Evolutionary conservation across 2,329 filamentous ascomycete species (phyloP).

Genomic region (Pezicula rhizophila): DNA sequence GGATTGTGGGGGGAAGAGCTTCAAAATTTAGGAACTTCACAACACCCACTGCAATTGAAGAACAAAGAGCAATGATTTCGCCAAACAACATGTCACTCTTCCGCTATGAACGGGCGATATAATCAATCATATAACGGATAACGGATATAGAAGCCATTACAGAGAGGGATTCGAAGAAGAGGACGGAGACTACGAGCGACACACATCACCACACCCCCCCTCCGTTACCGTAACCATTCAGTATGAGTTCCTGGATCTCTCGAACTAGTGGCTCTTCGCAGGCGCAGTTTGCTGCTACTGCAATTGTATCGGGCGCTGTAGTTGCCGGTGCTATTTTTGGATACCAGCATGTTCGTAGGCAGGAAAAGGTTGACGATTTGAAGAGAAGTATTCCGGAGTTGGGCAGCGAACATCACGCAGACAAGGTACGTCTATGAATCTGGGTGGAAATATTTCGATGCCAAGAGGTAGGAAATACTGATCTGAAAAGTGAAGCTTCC

Average conservation of each 20-base stretch:
- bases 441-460: not conserved
- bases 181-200: conserved; percentile 3
- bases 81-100: not conserved
- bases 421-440: conserved; percentile 29
- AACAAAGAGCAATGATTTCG: not conserved
- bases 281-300: conserved; percentile 63
- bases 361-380: conserved; percentile 47
- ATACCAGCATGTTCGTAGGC: conserved; percentile 53
- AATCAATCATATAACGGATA: conserved; percentile 1
- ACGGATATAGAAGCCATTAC: not conserved
- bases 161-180: not conserved
- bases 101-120: conserved; percentile 5
- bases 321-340: conserved; percentile 56
- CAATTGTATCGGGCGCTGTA: conserved; percentile 56
- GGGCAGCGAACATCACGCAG: conserved; percentile 26
- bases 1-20: not conserved
- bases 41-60: not conserved
- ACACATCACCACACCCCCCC: conserved; percentile 1
- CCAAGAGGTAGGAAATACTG: conserved; percentile 22
- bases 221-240: conserved; percentile 1
- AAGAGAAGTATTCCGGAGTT: conserved; percentile 53
- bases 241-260: conserved; percentile 24
- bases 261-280: conserved; percentile 15
- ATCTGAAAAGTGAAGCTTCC: conserved; percentile 39
- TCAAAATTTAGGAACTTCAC: not conserved